A percentile compares a stretch with the other conserved stretches of the same genome.
These are phyloP conservation scores for Kurtzmaniella fragi DNA, from an alignment of 805 yeast species.

Conservation along the genomic window DNA sequence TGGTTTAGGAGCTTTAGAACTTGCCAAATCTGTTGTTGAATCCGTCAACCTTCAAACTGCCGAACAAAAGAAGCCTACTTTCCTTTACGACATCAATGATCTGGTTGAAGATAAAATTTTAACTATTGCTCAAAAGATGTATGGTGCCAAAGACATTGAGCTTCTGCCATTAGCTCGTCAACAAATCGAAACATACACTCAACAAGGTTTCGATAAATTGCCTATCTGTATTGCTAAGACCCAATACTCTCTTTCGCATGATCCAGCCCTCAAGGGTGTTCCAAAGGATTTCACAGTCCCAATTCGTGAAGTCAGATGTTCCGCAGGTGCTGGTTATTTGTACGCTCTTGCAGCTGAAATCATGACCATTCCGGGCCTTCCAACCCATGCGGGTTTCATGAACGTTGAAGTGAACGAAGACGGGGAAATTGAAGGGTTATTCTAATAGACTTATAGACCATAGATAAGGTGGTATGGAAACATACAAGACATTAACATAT, in stretches of 20 bases:
- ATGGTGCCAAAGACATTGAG: slow-evolving; percentile 85
- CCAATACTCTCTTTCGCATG: slow-evolving; percentile 93
- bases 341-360: slow-evolving; percentile 96
- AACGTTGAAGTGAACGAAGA: slow-evolving; percentile 87
- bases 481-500: background rate
- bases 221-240: slow-evolving; percentile 98
- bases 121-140: slow-evolving; percentile 81
- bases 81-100: slow-evolving; percentile 65
- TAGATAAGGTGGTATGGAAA: background rate
- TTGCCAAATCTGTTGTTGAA: slow-evolving; percentile 78
- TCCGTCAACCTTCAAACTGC: slow-evolving; percentile 49
- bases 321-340: slow-evolving; percentile 94
- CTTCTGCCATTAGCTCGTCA: slow-evolving; percentile 74
- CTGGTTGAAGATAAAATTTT: slow-evolving; percentile 76
- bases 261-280: slow-evolving; percentile 88
- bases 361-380: slow-evolving; percentile 95
- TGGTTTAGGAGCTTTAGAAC: slow-evolving; percentile 80
- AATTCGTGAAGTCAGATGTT: slow-evolving; percentile 87
- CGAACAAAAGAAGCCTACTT: slow-evolving; percentile 32
- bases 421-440: slow-evolving; percentile 92
- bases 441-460: slow-evolving; percentile 32
- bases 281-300: slow-evolving; percentile 94
- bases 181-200: slow-evolving; percentile 75
- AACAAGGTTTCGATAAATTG: slow-evolving; percentile 83
- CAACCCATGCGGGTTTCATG: slow-evolving; percentile 96